A percentile compares a stretch with the other conserved stretches of the same genome.
These are phyloP conservation scores for Alternaria ethzedia DNA, from an alignment of 2,329 filamentous ascomycete genomes.

Conservation along the genomic window DNA sequence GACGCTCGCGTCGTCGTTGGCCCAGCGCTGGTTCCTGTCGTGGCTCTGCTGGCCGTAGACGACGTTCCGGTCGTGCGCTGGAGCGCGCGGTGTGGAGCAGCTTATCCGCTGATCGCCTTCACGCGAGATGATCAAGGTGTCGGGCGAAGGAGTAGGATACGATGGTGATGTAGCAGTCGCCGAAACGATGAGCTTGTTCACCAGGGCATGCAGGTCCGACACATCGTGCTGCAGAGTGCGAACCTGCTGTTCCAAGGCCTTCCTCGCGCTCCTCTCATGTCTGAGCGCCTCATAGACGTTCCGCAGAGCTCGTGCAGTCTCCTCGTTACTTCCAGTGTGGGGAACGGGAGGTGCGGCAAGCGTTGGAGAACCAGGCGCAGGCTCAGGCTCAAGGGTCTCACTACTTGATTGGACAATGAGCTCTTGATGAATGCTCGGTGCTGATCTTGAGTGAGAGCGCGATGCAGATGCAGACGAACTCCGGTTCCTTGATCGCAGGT, in stretches of 20 bases:
- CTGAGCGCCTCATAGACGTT: conserved; percentile 34
- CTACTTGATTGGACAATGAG: conserved; percentile 24
- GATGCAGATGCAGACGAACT: conserved; percentile 34
- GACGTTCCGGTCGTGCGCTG: not conserved
- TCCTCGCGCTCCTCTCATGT: conserved; percentile 42
- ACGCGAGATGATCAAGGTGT: conserved; percentile 28
- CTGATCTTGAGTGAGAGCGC: conserved; percentile 16
- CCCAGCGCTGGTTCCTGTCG: not conserved
- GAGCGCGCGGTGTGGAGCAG: conserved; percentile 34
- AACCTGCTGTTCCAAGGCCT: conserved; percentile 43
- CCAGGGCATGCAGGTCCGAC: conserved; percentile 36
- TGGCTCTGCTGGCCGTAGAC: not conserved
- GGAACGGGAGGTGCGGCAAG: not conserved
- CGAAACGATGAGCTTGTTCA: conserved; percentile 34
- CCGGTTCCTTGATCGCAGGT: conserved; percentile 38
- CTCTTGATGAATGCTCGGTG: conserved; percentile 25
- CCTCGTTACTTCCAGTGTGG: not conserved
- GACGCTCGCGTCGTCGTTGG: conserved; percentile 12
- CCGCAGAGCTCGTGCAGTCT: conserved; percentile 17
- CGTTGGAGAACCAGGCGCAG: conserved; percentile 18
- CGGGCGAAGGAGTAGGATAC: conserved; percentile 45
- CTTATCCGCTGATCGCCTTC: conserved; percentile 30
- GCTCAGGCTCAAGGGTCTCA: conserved; percentile 13
- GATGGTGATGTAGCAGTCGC: conserved; percentile 23
- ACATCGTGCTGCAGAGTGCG: conserved; percentile 40